Conservation (phyloP, 768 basidiomycete genomes). For the Leccinum sublutescens region DNA sequence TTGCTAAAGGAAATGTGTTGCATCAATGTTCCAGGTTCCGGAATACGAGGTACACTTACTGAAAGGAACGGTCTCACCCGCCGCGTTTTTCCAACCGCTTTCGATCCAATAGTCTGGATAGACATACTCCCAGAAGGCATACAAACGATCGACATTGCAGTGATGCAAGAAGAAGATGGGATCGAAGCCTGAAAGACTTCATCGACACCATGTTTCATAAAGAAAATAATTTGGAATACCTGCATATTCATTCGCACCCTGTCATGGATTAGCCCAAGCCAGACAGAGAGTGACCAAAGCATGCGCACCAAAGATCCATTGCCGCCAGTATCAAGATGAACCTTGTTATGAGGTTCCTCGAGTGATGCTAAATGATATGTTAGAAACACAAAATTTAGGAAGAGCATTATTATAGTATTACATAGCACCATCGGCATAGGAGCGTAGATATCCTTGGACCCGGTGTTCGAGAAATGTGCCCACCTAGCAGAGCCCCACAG, state of each 20-base stretch:
- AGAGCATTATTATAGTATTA: not conserved
- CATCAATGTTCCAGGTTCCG: not conserved
- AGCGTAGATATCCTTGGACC: not conserved
- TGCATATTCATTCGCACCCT: slow-evolving; percentile 22
- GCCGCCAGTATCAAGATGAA: slow-evolving; percentile 18
- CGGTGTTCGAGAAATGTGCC: slow-evolving; percentile 16
- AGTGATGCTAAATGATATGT: slow-evolving; percentile 10
- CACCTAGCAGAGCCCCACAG: slow-evolving; percentile 8
- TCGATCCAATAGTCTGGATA: slow-evolving; percentile 13
- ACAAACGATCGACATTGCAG: slow-evolving; percentile 18
- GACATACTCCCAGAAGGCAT: slow-evolving; percentile 23
- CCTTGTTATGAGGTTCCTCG: slow-evolving; percentile 21
- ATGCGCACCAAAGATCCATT: slow-evolving; percentile 18
- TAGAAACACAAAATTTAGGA: not conserved
- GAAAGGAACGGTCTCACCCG: slow-evolving; percentile 5
- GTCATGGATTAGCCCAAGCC: not conserved
- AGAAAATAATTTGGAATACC: slow-evolving; percentile 1
- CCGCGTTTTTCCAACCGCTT: slow-evolving; percentile 9
- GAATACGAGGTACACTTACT: not conserved
- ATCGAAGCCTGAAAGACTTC: slow-evolving; percentile 10
- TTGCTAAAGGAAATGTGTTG: slow-evolving; percentile 1
- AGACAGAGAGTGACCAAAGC: not conserved
- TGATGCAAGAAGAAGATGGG: slow-evolving; percentile 22
- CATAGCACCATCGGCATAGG: slow-evolving; percentile 6
- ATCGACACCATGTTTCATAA: not conserved